Percentiles rank a stretch among this genome's conserved stretches.
These are phyloP conservation scores for Plasmodium relictum DNA, from an alignment of 169 alveolate species.

Conservation along the genomic window DNA sequence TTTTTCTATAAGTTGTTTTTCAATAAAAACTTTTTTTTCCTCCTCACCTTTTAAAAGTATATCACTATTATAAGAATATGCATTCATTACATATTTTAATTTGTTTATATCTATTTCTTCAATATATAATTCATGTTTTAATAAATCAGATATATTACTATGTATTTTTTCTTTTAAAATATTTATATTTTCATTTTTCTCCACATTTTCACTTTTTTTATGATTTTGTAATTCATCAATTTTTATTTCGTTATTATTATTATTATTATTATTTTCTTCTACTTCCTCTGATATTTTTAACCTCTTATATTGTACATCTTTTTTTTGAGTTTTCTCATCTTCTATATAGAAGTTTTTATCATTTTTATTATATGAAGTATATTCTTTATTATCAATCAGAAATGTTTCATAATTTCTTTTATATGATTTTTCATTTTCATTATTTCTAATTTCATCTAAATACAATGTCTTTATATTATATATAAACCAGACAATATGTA, in stretches of 20 bases:
- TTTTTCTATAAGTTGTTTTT: constrained; percentile 15
- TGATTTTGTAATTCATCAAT: neutral
- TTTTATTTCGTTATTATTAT: neutral
- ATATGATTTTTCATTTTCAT: neutral
- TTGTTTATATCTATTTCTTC: constrained; percentile 21
- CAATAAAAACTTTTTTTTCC: constrained; percentile 12
- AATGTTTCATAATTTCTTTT: constrained; percentile 26
- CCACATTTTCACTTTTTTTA: neutral
- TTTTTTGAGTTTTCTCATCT: neutral
- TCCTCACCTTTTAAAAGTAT: constrained; percentile 22
- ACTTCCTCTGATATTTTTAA: neutral
- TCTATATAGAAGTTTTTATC: neutral
- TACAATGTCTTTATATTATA: constrained; percentile 31
- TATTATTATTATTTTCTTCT: neutral
- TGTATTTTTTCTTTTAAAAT: neutral
- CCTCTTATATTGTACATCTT: neutral
- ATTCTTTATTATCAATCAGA: neutral
- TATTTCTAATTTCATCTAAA: constrained; percentile 2
- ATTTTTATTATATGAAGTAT: neutral
- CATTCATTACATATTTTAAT: constrained; percentile 32
- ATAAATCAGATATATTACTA: no score
- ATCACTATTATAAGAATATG: constrained; percentile 27
- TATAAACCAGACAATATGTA: constrained; percentile 57
- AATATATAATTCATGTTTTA: neutral
- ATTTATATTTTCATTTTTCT: constrained; percentile 7